Evolutionary conservation across 2,329 filamentous ascomycete species (phyloP), one percentile per base, ranked within the genome.

Genomic region (Drechmeria coniospora): DNA sequence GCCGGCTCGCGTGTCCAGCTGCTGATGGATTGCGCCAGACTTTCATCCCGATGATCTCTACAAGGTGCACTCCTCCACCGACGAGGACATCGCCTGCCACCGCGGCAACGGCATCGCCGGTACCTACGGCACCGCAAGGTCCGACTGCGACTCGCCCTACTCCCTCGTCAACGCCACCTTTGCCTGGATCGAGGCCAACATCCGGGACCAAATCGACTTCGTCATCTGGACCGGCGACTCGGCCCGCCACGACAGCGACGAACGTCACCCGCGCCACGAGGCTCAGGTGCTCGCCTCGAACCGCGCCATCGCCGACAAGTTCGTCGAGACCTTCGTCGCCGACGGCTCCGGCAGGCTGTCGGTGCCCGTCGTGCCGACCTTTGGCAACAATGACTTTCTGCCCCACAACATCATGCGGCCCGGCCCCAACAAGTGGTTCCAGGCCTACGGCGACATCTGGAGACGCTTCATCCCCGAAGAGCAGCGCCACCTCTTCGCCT

Each of bases 351-450:
- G 71, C 32, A 37, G 38, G 21, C 66, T 84, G 32, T 53, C 64
- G 9, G 67, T 95, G 4, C 87, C 90, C 4, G 71, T 95, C 17
- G 65, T 98, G 13, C 86, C 90, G 1, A 94, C 77, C 0, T 76
- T 94, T 40, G 90, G 90, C 34, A 98, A 98, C 58, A 98, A 98
- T 53, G 90, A 98, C 46, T 86, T 98, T 32, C 71, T 94, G 34
- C 90, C 90, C 2, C 90, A 98, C 57, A 98, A 98, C 45, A 92
- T 95, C 46, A 74, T 98, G 49, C 61, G 73, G 23, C 64, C 71
- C 1, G 90, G 87, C 0, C 90, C 90, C 11, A 94, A 94, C 44
- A 68, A 68, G 36, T 93, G 87, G 76, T 79, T 92, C 1, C 68
- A 68, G 32, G 65, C 65, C 25, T 94, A 90, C 42, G 60, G 72